Evolutionary conservation across 345 rosid species (phyloP).

Genomic region (Mangifera indica): DNA sequence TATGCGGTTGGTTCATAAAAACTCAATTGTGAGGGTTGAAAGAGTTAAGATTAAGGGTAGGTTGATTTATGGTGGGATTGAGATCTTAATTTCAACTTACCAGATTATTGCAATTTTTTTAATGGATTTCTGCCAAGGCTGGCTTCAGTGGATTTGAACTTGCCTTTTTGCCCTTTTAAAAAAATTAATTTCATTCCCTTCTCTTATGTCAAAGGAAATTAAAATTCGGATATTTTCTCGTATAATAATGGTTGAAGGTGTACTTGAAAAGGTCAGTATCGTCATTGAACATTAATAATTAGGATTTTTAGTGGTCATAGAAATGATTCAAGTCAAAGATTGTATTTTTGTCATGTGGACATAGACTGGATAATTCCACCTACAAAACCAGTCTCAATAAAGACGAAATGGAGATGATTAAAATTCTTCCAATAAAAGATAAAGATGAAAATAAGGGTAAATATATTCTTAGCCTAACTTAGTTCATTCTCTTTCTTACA

Average conservation of each 20-base stretch:
- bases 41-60: too few species aligned
- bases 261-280: background rate
- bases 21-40: constrained; percentile 8
- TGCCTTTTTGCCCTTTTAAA: background rate
- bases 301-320: background rate
- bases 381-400: too few species aligned
- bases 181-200: background rate
- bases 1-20: constrained; percentile 27
- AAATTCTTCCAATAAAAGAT: too few species aligned
- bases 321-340: background rate
- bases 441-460: too few species aligned
- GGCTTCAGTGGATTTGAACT: background rate
- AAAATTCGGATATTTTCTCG: background rate
- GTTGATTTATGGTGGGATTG: constrained; percentile 9
- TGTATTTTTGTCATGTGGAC: too few species aligned
- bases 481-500: too few species aligned
- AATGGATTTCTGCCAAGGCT: background rate
- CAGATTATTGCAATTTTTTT: background rate
- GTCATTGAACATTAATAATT: background rate
- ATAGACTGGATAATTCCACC: too few species aligned
- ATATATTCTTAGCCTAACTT: too few species aligned
- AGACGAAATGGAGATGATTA: too few species aligned
- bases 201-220: background rate
- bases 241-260: too few species aligned
- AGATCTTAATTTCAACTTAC: constrained; percentile 12